Percentiles rank a stretch among this genome's conserved stretches.
These are phyloP conservation scores for Fusarium buxicola DNA, from an alignment of 2,329 filamentous ascomycete genomes.

Conservation along the genomic window DNA sequence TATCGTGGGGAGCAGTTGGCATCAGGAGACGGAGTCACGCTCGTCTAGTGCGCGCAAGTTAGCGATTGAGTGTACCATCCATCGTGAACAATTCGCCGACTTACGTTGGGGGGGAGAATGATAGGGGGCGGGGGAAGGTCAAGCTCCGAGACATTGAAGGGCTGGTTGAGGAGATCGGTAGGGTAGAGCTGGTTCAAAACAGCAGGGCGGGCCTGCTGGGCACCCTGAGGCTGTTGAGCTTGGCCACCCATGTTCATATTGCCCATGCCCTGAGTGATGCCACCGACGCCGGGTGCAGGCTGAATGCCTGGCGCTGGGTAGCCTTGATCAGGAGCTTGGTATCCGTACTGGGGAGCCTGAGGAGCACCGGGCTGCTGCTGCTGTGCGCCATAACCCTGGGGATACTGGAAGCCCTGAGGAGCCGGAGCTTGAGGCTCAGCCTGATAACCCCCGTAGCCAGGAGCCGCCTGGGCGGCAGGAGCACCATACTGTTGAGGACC, in stretches of 20 bases:
- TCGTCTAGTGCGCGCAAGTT: conserved; percentile 69
- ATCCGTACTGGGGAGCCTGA: conserved; percentile 63
- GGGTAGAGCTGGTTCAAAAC: conserved; percentile 90
- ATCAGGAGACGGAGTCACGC: conserved; percentile 88
- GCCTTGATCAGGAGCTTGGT: conserved; percentile 75
- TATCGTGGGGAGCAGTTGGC: conserved; percentile 95
- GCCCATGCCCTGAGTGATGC: conserved; percentile 86
- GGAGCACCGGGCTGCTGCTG: conserved; percentile 54
- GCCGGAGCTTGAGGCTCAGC: conserved; percentile 57
- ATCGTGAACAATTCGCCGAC: conserved; percentile 50
- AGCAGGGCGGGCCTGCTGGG: conserved; percentile 58
- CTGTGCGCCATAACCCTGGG: conserved; percentile 59
- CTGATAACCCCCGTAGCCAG: conserved; percentile 71
- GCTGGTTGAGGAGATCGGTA: conserved; percentile 90
- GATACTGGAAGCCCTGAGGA: conserved; percentile 56
- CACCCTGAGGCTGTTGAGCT: conserved; percentile 53
- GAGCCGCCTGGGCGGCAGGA: conserved; percentile 56
- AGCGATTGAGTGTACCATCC: conserved; percentile 46
- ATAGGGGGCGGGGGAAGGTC: conserved; percentile 93
- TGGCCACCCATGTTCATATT: conserved; percentile 80
- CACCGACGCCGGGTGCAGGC: conserved; percentile 61
- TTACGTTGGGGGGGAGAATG: conserved; percentile 89
- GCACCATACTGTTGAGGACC: conserved; percentile 59
- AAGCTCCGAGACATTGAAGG: conserved; percentile 93
- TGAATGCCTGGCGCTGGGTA: conserved; percentile 67